Base-by-base conservation (phyloP, 257 asterid species). In the Solanum tarijense region DNA sequence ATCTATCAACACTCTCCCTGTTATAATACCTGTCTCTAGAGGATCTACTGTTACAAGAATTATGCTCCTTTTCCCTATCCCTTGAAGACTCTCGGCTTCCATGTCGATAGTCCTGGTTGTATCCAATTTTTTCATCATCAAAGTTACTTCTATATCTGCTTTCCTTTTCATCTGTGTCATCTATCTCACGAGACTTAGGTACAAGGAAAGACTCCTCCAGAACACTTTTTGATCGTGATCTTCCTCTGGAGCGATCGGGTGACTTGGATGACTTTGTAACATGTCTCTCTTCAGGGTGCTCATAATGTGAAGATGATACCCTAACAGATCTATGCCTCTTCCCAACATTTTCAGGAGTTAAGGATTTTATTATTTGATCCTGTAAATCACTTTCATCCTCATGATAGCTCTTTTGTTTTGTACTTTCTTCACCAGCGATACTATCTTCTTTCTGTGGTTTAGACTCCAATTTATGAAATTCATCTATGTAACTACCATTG, bases 211-310 rank as follows among this genome's bases (percentile, higher is more conserved):
- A 90, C 88, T 94, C 98, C 18, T 84, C 90, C 74, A 85, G 87
- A 89, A 92, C 89, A 89, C 95, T 95, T 75, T 90, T 90, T 85
- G 98, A 95, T 14, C 91, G 92, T 41, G 99, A 95, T 89, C 96
- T 93, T 89, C 92, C 93, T 90, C 94, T 90, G 71, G 94, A 84
- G 86, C 27, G 88, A 68, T 92, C 95, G 87, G 98, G 98, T 58
- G 98, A 93, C 90, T 89, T 92, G 35, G 90, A 88, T 82, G 85
- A 31, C 86, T 88, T 92, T 82, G 89, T 84, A 62, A 75, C 84
- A 89, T 91, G 89, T 86, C 89, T 89, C 90, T 87, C 94, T 43
- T 91, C 90, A 46, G 14, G 52, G 82, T 88, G 89, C 78, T 87
- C 92, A 25, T 90, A 92, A 69, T 76, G 89, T 52, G 93, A 89